A percentile compares a stretch with the other conserved stretches of the same genome.
Conservation (phyloP, 2,329 filamentous ascomycete species). For the Fusarium nygamai region DNA sequence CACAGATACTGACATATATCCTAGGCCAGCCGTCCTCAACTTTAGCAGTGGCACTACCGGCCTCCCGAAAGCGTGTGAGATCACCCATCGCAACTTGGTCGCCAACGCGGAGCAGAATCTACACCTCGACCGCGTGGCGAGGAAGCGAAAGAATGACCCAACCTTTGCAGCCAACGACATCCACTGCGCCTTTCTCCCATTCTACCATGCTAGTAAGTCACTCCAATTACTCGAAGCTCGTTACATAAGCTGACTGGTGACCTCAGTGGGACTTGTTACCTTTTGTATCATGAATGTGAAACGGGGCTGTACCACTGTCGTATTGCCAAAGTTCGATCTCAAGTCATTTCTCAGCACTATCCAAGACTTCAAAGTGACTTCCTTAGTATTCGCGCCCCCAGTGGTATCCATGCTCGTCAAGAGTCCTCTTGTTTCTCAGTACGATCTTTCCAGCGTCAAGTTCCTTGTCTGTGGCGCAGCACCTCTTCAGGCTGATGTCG, state of each 20-base stretch:
- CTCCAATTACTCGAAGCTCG: accelerated
- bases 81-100: slow-evolving; percentile 4
- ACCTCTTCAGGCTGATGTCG: background rate
- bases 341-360: background rate
- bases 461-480: slow-evolving; percentile 4
- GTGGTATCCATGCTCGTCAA: slow-evolving; percentile 5
- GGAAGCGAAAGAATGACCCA: background rate
- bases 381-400: background rate
- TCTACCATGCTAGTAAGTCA: slow-evolving; percentile 11
- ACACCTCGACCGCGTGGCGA: background rate
- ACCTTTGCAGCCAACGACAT: background rate
- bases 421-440: background rate
- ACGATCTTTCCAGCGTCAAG: slow-evolving; percentile 1
- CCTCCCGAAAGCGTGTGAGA: background rate
- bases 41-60: slow-evolving; percentile 13
- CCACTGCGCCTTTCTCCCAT: slow-evolving; percentile 1
- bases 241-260: background rate
- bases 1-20: background rate
- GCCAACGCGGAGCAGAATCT: slow-evolving; percentile 13
- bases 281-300: slow-evolving; percentile 1
- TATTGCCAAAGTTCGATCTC: background rate
- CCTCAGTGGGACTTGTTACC: background rate
- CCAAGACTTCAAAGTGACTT: background rate
- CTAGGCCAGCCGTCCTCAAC: background rate
- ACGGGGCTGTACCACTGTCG: background rate